A percentile compares a stretch with the other conserved stretches of the same genome.
Conservation (phyloP, 225 moss, liverwort and hornwort genomes). For the Anthoceros angustus region DNA sequence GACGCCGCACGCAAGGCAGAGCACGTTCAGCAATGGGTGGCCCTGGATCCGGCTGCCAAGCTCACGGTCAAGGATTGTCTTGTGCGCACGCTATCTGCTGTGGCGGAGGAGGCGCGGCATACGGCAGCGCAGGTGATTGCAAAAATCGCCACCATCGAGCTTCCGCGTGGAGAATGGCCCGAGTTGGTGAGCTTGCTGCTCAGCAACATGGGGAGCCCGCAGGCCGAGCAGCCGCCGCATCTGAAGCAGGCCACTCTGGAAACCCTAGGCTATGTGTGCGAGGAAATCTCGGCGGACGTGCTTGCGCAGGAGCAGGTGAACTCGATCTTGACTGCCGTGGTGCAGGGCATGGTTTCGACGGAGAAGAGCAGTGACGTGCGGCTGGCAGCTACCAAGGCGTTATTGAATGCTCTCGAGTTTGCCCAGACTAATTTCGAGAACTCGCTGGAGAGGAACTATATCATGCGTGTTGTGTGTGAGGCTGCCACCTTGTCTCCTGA, state of each 20-base stretch:
- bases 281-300: constrained; percentile 5
- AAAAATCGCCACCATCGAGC: constrained; percentile 8
- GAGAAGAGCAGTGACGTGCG: constrained; percentile 6
- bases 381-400: constrained; percentile 6
- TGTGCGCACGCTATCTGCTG: constrained; percentile 2
- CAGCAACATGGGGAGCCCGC: constrained; percentile 5
- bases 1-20: not conserved
- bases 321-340: constrained; percentile 8
- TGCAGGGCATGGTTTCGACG: constrained; percentile 7
- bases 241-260: constrained; percentile 9
- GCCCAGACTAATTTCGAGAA: constrained; percentile 7
- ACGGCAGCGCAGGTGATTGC: constrained; percentile 8
- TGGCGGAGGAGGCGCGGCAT: constrained; percentile 5
- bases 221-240: constrained; percentile 3
- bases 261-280: constrained; percentile 6
- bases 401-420: constrained; percentile 7
- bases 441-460: constrained; percentile 5
- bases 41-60: not conserved
- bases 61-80: not conserved
- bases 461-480: constrained; percentile 9
- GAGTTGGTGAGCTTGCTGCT: constrained; percentile 6
- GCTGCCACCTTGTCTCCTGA: constrained; percentile 7
- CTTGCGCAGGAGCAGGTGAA: constrained; percentile 9
- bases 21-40: not conserved
- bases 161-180: constrained; percentile 7